Conservation (phyloP, 306 rosid species). For the Chamaecrista fasciculata region DNA sequence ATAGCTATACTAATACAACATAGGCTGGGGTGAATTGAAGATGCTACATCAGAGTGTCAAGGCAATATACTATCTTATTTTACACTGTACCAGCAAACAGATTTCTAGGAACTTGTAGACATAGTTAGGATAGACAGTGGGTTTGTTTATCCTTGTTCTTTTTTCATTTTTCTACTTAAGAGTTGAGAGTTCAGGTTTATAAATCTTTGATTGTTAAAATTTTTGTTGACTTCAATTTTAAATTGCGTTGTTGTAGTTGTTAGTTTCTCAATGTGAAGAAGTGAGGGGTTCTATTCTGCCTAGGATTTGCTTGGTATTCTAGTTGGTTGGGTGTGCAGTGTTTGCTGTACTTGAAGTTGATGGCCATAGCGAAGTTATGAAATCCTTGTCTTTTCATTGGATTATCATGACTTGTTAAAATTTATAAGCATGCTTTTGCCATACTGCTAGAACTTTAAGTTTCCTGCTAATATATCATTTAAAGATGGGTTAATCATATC, state of each 20-base stretch:
- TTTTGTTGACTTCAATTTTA: conserved; percentile 11
- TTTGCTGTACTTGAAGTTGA: background rate
- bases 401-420: conserved; percentile 5
- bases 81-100: background rate
- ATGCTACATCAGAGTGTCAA: background rate
- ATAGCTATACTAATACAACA: background rate
- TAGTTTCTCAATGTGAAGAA: conserved; percentile 9
- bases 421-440: conserved; percentile 12
- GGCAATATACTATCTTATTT: background rate
- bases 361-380: background rate
- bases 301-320: conserved; percentile 14
- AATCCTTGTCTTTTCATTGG: background rate
- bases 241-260: conserved; percentile 16
- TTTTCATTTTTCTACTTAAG: conserved; percentile 14
- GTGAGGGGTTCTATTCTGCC: conserved; percentile 10
- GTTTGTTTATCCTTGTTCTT: background rate
- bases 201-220: conserved; percentile 1
- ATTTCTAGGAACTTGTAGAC: background rate
- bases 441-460: conserved; percentile 24
- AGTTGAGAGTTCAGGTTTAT: conserved; percentile 15
- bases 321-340: background rate
- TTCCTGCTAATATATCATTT: conserved; percentile 15
- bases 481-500: conserved; percentile 8
- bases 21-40: conserved; percentile 8
- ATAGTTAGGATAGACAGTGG: conserved; percentile 13